Percentiles rank a stretch among this genome's conserved stretches.
Evolutionary conservation across 2,329 filamentous ascomycete species (phyloP).

Genomic region (Tetracladium maxilliforme): DNA sequence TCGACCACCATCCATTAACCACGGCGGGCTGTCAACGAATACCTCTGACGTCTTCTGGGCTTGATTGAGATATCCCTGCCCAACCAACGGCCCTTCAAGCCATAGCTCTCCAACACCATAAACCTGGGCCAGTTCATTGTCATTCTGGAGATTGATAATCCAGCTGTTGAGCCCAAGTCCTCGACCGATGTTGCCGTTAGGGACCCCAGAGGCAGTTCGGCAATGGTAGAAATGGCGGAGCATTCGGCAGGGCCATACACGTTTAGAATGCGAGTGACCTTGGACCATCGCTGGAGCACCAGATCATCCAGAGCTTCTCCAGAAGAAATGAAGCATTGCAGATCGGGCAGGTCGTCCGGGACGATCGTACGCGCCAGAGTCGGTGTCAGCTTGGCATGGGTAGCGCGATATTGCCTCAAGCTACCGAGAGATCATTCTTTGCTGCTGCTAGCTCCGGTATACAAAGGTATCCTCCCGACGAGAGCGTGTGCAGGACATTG

Average conservation of each 20-base stretch:
- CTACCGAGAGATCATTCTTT: slow-evolving; percentile 56
- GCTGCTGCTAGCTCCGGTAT: slow-evolving; percentile 50
- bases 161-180: too few species aligned
- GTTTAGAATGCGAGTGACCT: slow-evolving; percentile 20
- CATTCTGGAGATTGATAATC: slow-evolving; percentile 17
- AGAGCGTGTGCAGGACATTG: slow-evolving; percentile 19
- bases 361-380: slow-evolving; percentile 68
- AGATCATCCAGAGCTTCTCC: too few species aligned
- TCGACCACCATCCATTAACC: slow-evolving; percentile 29
- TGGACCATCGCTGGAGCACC: slow-evolving; percentile 20
- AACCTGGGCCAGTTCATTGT: slow-evolving; percentile 15
- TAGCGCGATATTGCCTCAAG: slow-evolving; percentile 44
- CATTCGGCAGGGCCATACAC: slow-evolving; percentile 21
- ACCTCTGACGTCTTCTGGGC: slow-evolving; percentile 37
- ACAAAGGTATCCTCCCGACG: slow-evolving; percentile 31
- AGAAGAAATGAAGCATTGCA: slow-evolving; percentile 8
- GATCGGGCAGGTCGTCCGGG: slow-evolving; percentile 50
- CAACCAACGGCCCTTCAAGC: slow-evolving; percentile 43
- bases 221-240: slow-evolving; percentile 6
- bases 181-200: too few species aligned
- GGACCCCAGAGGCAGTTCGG: too few species aligned
- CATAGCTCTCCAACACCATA: slow-evolving; percentile 20
- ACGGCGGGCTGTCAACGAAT: slow-evolving; percentile 40
- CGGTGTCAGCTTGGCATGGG: slow-evolving; percentile 8
- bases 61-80: slow-evolving; percentile 45